Percentiles rank a stretch among this genome's conserved stretches.
phyloP scores from a whole-genome alignment of 768 basidiomycete genomes.

The Phaeolepiota aurea region DNA sequence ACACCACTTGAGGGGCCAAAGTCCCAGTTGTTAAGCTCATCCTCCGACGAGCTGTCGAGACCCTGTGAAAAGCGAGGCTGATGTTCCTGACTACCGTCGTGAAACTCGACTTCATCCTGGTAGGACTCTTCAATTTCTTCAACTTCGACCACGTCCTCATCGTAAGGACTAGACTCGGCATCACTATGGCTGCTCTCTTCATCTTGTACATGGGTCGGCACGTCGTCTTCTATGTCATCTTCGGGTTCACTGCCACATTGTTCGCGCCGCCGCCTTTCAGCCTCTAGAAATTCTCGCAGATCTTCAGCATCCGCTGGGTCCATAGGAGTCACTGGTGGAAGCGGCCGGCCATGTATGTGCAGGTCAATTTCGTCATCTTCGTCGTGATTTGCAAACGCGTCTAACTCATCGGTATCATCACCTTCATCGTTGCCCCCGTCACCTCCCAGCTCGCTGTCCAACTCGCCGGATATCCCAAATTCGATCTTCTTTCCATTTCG shows the following conservation, averaged over 20 bases:
- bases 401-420: slow-evolving; percentile 56
- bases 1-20: slow-evolving; percentile 32
- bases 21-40: slow-evolving; percentile 32
- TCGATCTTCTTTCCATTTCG: slow-evolving; percentile 32
- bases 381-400: slow-evolving; percentile 32
- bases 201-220: too few species aligned
- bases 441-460: slow-evolving; percentile 43
- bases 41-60: slow-evolving; percentile 24
- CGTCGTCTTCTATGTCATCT: slow-evolving; percentile 15
- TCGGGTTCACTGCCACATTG: slow-evolving; percentile 39
- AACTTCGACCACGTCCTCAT: too few species aligned
- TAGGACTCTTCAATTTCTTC: too few species aligned
- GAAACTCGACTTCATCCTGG: too few species aligned
- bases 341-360: slow-evolving; percentile 7
- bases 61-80: too few species aligned
- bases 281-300: slow-evolving; percentile 57
- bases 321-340: slow-evolving; percentile 34
- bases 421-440: slow-evolving; percentile 41
- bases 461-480: slow-evolving; percentile 44
- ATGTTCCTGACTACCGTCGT: too few species aligned
- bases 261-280: slow-evolving; percentile 45
- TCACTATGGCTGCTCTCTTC: too few species aligned
- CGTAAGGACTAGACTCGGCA: too few species aligned
- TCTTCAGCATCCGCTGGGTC: slow-evolving; percentile 53
- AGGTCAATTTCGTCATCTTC: slow-evolving; percentile 10